Percentiles rank a stretch among this genome's conserved stretches.
Evolutionary conservation across 306 rosid species (phyloP).

Genomic region (Rubus idaeus): DNA sequence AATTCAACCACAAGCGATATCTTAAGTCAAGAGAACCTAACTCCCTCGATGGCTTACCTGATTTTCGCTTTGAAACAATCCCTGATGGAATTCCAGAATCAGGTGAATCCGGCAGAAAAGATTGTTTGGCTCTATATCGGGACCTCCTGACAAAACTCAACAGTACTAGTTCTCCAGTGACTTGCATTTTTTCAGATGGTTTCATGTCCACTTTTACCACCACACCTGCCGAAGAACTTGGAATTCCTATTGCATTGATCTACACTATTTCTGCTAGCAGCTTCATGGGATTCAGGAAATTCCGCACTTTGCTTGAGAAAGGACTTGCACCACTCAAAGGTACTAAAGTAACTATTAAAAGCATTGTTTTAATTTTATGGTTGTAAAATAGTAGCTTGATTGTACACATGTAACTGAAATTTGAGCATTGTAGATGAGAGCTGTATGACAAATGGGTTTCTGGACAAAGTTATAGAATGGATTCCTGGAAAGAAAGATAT

Average conservation of each 20-base stretch:
- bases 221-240: not conserved
- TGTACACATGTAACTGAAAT: not conserved
- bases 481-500: not conserved
- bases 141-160: too few species aligned
- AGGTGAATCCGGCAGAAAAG: too few species aligned
- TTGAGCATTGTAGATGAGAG: not conserved
- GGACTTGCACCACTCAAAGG: not conserved
- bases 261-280: not conserved
- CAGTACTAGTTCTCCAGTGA: too few species aligned
- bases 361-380: not conserved
- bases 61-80: too few species aligned
- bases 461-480: not conserved
- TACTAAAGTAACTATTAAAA: not conserved
- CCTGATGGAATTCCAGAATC: too few species aligned
- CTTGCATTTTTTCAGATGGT: not conserved
- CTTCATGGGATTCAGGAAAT: not conserved
- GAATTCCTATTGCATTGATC: not conserved
- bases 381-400: not conserved
- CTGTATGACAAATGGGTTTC: not conserved
- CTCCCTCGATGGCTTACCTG: too few species aligned
- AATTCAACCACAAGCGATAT: too few species aligned
- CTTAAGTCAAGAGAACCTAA: too few species aligned
- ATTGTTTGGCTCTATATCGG: too few species aligned
- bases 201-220: not conserved
- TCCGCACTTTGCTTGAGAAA: not conserved